Conservation (phyloP, 1,284 basidiomycete genomes). For the Ustilago loliicola region DNA sequence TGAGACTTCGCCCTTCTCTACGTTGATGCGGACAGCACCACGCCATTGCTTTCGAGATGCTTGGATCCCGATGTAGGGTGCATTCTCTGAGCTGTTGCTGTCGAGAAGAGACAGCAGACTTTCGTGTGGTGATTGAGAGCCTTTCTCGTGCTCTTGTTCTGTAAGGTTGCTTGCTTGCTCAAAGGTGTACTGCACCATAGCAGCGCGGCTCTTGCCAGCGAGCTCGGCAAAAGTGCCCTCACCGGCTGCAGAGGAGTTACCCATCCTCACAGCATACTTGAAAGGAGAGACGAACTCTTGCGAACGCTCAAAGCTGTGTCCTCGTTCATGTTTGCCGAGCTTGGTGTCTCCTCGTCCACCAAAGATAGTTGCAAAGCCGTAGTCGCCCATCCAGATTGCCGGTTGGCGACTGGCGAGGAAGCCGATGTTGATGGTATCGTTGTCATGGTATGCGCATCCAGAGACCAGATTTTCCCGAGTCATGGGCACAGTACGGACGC, state of each 20-base stretch:
- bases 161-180: background rate
- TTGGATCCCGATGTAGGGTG: slow-evolving; percentile 79
- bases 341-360: slow-evolving; percentile 70
- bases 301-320: slow-evolving; percentile 76
- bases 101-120: background rate
- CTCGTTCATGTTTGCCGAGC: slow-evolving; percentile 76
- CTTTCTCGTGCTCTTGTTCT: background rate
- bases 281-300: slow-evolving; percentile 78
- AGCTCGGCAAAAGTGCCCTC: slow-evolving; percentile 74
- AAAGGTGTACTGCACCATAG: slow-evolving; percentile 77
- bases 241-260: slow-evolving; percentile 74
- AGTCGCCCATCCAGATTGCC: slow-evolving; percentile 86
- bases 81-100: slow-evolving; percentile 2
- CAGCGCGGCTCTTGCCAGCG: slow-evolving; percentile 82
- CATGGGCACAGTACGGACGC: slow-evolving; percentile 41
- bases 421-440: slow-evolving; percentile 48
- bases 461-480: slow-evolving; percentile 47
- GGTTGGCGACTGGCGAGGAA: slow-evolving; percentile 71
- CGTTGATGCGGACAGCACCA: slow-evolving; percentile 76
- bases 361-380: slow-evolving; percentile 70
- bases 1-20: slow-evolving; percentile 75
- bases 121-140: background rate
- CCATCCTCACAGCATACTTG: slow-evolving; percentile 79
- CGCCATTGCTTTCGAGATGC: slow-evolving; percentile 78
- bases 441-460: slow-evolving; percentile 50